Evolutionary conservation across 257 asterid species (phyloP).

Genomic region (Paulownia fortunei): DNA sequence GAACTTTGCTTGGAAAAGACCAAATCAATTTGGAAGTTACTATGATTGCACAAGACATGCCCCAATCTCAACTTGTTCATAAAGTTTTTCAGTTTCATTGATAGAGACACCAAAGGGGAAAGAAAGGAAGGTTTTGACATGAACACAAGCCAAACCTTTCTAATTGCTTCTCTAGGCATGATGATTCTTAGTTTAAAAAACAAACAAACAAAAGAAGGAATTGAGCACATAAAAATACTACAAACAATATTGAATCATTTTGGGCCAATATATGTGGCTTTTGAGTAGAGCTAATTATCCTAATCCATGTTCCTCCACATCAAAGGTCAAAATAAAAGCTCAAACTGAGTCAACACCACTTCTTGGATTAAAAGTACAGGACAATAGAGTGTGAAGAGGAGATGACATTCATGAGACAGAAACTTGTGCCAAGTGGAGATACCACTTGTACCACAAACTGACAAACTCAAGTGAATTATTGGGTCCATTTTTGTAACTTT

Average conservation of each 20-base stretch:
- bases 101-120: constrained; percentile 55
- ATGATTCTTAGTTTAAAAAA: constrained; percentile 41
- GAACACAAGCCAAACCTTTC: constrained; percentile 41
- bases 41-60: constrained; percentile 73
- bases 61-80: constrained; percentile 76
- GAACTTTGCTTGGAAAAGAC: constrained; percentile 71
- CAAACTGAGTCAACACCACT: constrained; percentile 54
- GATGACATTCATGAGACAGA: constrained; percentile 39
- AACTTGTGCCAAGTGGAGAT: constrained; percentile 57
- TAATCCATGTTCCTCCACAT: constrained; percentile 50
- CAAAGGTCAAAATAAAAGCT: constrained; percentile 60
- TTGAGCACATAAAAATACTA: constrained; percentile 24
- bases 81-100: constrained; percentile 65
- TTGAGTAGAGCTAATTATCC: constrained; percentile 57
- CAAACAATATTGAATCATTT: constrained; percentile 44
- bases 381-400: constrained; percentile 26
- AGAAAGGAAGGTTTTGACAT: constrained; percentile 34
- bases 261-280: constrained; percentile 58
- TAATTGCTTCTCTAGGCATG: constrained; percentile 26
- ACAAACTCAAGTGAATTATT: constrained; percentile 36
- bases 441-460: constrained; percentile 52
- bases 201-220: no score
- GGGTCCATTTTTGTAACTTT: constrained; percentile 40
- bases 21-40: constrained; percentile 69
- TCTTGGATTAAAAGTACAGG: constrained; percentile 41